A percentile compares a stretch with the other conserved stretches of the same genome.
Conservation (phyloP, 495 filamentous ascomycete species). For the Bathelium albidoporum region DNA sequence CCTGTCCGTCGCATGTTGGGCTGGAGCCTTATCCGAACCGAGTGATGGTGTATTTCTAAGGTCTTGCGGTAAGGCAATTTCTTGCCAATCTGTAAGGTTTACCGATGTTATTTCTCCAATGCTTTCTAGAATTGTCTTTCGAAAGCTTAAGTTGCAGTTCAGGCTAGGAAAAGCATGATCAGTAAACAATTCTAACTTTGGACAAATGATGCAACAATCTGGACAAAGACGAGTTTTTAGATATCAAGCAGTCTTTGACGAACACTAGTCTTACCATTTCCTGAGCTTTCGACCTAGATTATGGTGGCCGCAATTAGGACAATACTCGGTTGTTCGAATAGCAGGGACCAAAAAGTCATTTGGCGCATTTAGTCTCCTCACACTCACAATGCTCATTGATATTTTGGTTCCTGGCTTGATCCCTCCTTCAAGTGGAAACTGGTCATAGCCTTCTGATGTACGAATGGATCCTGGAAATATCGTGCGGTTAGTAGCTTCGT, state of each 20-base stretch:
- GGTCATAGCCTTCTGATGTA: not conserved
- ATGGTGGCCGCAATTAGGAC: not conserved
- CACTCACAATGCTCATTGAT: not conserved
- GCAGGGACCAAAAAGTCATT: not conserved
- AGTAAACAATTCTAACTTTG: not conserved
- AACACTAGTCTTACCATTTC: not conserved
- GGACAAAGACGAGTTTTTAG: not conserved
- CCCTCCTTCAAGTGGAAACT: not conserved
- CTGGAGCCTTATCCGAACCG: not conserved
- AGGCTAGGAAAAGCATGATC: not conserved
- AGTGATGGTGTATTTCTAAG: not conserved
- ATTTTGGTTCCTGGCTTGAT: slow-evolving; percentile 1
- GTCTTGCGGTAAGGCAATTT: not conserved
- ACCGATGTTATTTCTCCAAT: not conserved
- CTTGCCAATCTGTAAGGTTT: not conserved
- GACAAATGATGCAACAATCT: not conserved
- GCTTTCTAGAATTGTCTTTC: not conserved
- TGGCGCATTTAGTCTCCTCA: not conserved
- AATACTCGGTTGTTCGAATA: not conserved
- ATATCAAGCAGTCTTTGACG: not conserved
- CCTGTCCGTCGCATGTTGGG: not conserved
- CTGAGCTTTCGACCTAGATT: not conserved
- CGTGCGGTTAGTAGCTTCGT: not conserved
- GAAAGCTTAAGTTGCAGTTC: not conserved
- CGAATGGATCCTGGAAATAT: not conserved